Evolutionary conservation across 2,329 filamentous ascomycete genomes (phyloP), one percentile per base, ranked within the genome.

Genomic region (Microascus cirrosus): DNA sequence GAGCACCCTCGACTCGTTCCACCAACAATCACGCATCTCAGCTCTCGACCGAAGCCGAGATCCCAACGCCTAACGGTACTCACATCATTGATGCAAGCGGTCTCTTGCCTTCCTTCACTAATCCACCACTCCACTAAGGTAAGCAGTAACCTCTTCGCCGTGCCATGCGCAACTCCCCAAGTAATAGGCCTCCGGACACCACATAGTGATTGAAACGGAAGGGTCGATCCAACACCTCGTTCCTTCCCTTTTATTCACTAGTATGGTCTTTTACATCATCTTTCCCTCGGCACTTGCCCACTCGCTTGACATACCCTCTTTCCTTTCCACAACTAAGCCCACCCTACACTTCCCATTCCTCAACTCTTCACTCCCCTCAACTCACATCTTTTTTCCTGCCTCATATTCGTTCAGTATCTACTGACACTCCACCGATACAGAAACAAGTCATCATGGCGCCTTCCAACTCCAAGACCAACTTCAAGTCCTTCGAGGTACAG

Each of bases 401-500:
- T 54, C 28, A 54, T 36, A 13, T 15, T 24, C 45, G 24, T 24
- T 24, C 5, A 24, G 18, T 11, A 13, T 24, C 7, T 11, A 22
- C 45, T 50, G 20, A 50, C 45, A 50, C 20, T 50, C 22, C 12
- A 11, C 13, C 12, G 11, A 24, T 2, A 50, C 45, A 50, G 45
- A 1, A 24, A 8, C 45, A 50, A 50, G 22, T 24, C 45, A 50
- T 12, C 50, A 82, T 82, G 79, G 71, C 78, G 3, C 67, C 74
- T 2, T 54, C 67, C 34, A 67, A 60, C 36, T 56, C 64, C 56
- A 75, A 75, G 58, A 74, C 79, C 15, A 84, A 82, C 62, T 86
- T 84, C 71, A 80, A 78, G 61, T 75, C 74, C 2, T 84, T 82
- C 65, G 82, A 86, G 67, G 74, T 79, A 0, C 80, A 82, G 62